phyloP scores from a whole-genome alignment of 768 basidiomycete genomes.

The Porpolomopsis calyptriformis region DNA sequence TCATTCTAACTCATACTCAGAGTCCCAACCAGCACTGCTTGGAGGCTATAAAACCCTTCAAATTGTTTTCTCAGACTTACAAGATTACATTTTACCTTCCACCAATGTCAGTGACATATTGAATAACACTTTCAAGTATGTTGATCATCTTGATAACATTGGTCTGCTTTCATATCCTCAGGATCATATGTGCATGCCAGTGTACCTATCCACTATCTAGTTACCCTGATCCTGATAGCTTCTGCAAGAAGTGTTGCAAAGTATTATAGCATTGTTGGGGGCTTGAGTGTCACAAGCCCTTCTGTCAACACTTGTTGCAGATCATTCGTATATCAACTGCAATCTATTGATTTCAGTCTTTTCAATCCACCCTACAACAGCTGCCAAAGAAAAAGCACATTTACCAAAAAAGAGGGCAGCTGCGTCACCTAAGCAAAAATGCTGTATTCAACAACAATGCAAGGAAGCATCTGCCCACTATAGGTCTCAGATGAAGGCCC shows the following conservation, averaged over 20 bases:
- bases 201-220: neutral
- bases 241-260: neutral
- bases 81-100: neutral
- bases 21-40: neutral
- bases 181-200: neutral
- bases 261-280: neutral
- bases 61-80: neutral
- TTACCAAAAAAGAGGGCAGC: neutral
- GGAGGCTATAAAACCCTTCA: neutral
- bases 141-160: constrained; percentile 1
- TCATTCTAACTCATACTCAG: too few species aligned
- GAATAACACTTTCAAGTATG: neutral
- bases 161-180: neutral
- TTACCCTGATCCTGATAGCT: neutral
- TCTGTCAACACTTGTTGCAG: neutral
- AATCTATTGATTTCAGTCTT: neutral
- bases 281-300: neutral
- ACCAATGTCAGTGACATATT: neutral
- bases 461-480: neutral
- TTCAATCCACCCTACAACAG: neutral
- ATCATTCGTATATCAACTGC: neutral
- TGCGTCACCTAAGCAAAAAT: too few species aligned
- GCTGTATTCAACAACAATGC: too few species aligned
- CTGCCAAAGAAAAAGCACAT: neutral
- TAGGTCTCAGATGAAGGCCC: neutral